Evolutionary conservation across 176 grass and related monocot species (phyloP), one percentile per base, ranked within the genome.

Genomic region (Tuctoria greenei): DNA sequence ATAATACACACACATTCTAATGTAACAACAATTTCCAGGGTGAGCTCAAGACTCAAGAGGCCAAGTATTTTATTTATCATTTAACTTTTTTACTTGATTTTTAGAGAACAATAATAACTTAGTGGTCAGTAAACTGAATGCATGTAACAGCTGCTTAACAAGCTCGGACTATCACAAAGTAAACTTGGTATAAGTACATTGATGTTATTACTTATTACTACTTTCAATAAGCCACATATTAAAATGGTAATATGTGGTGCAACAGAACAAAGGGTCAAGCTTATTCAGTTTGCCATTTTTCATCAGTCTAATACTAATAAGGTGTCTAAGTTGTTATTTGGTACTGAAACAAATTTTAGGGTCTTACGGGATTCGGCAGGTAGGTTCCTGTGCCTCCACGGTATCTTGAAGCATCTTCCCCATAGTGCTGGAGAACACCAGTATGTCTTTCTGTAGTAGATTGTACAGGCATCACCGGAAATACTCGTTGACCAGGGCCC

Each of bases 381-480:
- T 89, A 97, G n/a, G 90, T 97, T 84, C 93, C 93, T 13, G 93
- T 97, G 81, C 93, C 93, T 58, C 69, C 90, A 89, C 86, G 93
- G 81, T 84, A 89, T 89, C 83, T 93, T 13, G 88, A 78, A 39
- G 78, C 73, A 80, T 97, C 88, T 77, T 91, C 88, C 44, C 63
- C 66, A 66, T 81, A 81, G 64, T 66, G 73, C 35, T 78, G 88
- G 42, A 75, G 35, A 84, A 73, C 75, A 75, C 66, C 43, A 5
- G 84, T 27, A 82, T 70, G 16, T 79, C 79, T 80, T 76, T 91
- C 93, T 34, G 83, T 50, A 70, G 77, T 27, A 67, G 80, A 69
- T 70, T 93, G 90, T 73, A 83, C 38, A 71, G 88, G 86, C 86
- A 89, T 85, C 35, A 87, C 71, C 74, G 93, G 90, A 76, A 85